These are phyloP conservation scores for Melanopsichium pennsylvanicum DNA, from an alignment of 1,284 basidiomycete species.

Conservation along the genomic window DNA sequence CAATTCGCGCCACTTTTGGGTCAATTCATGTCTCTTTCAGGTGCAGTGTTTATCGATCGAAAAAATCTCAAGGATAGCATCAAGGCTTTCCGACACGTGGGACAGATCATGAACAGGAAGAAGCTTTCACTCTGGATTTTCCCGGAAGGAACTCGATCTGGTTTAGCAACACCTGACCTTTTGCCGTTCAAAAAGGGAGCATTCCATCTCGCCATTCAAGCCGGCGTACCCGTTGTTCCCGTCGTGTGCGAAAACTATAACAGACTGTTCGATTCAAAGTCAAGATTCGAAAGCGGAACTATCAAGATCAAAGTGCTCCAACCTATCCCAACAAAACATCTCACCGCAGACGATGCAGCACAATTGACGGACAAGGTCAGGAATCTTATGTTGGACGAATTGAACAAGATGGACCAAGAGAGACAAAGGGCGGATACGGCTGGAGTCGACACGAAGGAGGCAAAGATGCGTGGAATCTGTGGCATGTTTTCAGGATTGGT, in stretches of 20 bases:
- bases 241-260: slow-evolving; percentile 95
- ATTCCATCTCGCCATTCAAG: slow-evolving; percentile 92
- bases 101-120: slow-evolving; percentile 79
- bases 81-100: slow-evolving; percentile 79
- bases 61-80: slow-evolving; percentile 80
- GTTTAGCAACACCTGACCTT: slow-evolving; percentile 58
- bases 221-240: slow-evolving; percentile 78
- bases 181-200: slow-evolving; percentile 97
- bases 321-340: slow-evolving; percentile 76
- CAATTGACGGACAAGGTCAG: slow-evolving; percentile 73
- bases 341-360: slow-evolving; percentile 75
- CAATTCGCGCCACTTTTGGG: slow-evolving; percentile 86
- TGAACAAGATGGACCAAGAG: slow-evolving; percentile 47
- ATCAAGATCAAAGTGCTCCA: slow-evolving; percentile 73
- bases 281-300: slow-evolving; percentile 72
- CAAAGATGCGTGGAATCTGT: too few species aligned
- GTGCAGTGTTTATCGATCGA: slow-evolving; percentile 93
- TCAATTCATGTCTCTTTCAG: slow-evolving; percentile 85
- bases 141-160: slow-evolving; percentile 69
- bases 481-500: too few species aligned
- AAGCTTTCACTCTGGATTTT: slow-evolving; percentile 67
- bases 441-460: background rate
- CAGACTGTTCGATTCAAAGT: slow-evolving; percentile 77
- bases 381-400: slow-evolving; percentile 40
- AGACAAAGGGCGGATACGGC: slow-evolving; percentile 17